Evolutionary conservation across 139 green algal genomes (phyloP).

Genomic region (Tetradesmus lagerheimii): DNA sequence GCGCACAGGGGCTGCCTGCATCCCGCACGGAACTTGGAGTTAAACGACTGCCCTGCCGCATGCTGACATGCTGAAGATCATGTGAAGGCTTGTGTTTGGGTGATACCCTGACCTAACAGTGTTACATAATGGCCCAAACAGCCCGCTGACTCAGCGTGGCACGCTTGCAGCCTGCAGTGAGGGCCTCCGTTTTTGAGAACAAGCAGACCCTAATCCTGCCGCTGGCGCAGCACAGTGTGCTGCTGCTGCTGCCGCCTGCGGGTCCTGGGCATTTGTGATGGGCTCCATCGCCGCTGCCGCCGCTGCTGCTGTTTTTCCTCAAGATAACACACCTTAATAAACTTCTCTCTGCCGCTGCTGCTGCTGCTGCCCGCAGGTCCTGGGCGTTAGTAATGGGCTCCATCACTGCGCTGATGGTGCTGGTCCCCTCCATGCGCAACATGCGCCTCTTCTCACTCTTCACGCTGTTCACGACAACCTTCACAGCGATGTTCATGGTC

Average conservation of each 20-base stretch:
- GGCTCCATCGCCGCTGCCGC: constrained; percentile 1
- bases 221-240: not conserved
- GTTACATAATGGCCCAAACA: no score
- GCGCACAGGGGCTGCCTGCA: no score
- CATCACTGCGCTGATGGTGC: constrained; percentile 12
- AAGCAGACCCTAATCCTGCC: not conserved
- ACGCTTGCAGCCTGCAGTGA: no score
- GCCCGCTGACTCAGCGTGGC: no score
- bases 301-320: no score
- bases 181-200: no score
- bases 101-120: no score
- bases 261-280: constrained; percentile 1
- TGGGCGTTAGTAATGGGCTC: constrained; percentile 23
- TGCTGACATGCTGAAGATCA: no score
- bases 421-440: constrained; percentile 41
- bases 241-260: not conserved
- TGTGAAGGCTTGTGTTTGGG: no score
- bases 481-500: constrained; percentile 23
- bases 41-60: no score
- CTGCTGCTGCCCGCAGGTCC: not conserved
- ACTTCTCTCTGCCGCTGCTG: not conserved
- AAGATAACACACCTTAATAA: not conserved
- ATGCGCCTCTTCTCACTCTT: constrained; percentile 39
- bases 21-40: no score
- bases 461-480: constrained; percentile 33